Evolutionary conservation across 371 early-diverging fungal species (phyloP).

Genomic region (Syncephalastrum sp.): DNA sequence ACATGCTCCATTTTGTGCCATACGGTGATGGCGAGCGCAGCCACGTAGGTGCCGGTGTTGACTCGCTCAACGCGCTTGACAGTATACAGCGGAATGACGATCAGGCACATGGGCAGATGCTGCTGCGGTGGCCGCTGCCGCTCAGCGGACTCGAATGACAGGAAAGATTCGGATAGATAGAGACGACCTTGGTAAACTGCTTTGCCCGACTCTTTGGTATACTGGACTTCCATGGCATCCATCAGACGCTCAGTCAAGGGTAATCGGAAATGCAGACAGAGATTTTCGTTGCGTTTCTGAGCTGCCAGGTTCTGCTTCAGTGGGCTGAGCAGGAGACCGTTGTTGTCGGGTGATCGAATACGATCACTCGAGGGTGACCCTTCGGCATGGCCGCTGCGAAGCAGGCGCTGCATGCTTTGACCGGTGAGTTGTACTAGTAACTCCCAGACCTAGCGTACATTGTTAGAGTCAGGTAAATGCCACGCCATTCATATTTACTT

Average conservation of each 20-base stretch:
- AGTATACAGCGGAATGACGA: conserved; percentile 85
- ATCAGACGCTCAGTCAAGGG: conserved; percentile 65
- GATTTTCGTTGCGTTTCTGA: conserved; percentile 76
- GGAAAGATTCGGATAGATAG: conserved; percentile 79
- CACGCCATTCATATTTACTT: conserved; percentile 31
- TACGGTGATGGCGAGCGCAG: conserved; percentile 46
- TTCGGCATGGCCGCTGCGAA: conserved; percentile 45
- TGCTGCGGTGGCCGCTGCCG: conserved; percentile 45
- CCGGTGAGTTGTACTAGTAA: conserved; percentile 85
- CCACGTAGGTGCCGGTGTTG: conserved; percentile 37
- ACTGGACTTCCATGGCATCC: conserved; percentile 55
- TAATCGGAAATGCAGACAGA: conserved; percentile 70
- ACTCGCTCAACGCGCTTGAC: conserved; percentile 90
- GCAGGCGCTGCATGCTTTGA: conserved; percentile 80
- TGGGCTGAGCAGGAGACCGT: conserved; percentile 40
- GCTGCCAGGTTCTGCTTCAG: conserved; percentile 57
- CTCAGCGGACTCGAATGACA: conserved; percentile 75
- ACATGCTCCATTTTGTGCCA: conserved; percentile 66
- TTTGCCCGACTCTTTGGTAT: conserved; percentile 29
- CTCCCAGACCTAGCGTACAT: conserved; percentile 68
- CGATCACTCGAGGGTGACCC: conserved; percentile 5
- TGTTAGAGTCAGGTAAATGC: neutral
- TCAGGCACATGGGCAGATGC: conserved; percentile 53
- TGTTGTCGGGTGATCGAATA: conserved; percentile 5
- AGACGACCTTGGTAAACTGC: conserved; percentile 59